Evolutionary conservation across 2,329 filamentous ascomycete genomes (phyloP), one percentile per base, ranked within the genome.

Genomic region (Claviceps africana): DNA sequence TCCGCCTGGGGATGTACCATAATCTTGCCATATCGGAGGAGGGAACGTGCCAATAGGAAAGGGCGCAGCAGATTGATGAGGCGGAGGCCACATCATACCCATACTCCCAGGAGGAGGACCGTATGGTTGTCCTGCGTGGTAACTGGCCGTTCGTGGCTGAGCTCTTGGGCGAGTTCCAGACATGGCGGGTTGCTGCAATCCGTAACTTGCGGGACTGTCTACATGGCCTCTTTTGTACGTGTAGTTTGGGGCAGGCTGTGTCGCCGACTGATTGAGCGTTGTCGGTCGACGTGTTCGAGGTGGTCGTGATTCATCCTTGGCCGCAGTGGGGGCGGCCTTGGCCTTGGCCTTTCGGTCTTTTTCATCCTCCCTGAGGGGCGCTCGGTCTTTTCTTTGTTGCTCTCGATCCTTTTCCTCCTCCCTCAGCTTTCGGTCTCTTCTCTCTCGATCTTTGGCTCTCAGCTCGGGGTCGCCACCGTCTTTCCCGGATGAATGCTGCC

Each of bases 191-290:
- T 67, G 65, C 51, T 65, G 63, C 33, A 67, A 56, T 40, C 62
- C 65, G 53, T 68, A 70, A 53, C 57, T 65, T n/a, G 66, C 61
- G 17, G 65, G 63, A 39, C 67, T 62, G 22, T 69, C 67, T 33
- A 64, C 59, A 46, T 63, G 62, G 11, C 62, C 63, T 50, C 67
- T 59, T 39, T 60, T 60, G 51, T 63, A 61, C 5, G 17, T 60
- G 6, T 30, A 64, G 52, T 61, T 61, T 49, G 68, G 59, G 43
- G 64, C 56, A 28, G 67, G 62, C 35, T 67, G 63, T 9, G 65
- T 64, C 33, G 57, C 59, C 17, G 66, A 58, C 44, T 68, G 67
- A 39, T 60, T 64, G 25, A 62, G 59, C 21, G 59, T 58, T 13
- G 59, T 55, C 17, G 64, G 67, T 15, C 63, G 62, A 13, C 56